Evolutionary conservation across 768 basidiomycete species (phyloP), one percentile per base, ranked within the genome.

Genomic region (Trametes cingulata): DNA sequence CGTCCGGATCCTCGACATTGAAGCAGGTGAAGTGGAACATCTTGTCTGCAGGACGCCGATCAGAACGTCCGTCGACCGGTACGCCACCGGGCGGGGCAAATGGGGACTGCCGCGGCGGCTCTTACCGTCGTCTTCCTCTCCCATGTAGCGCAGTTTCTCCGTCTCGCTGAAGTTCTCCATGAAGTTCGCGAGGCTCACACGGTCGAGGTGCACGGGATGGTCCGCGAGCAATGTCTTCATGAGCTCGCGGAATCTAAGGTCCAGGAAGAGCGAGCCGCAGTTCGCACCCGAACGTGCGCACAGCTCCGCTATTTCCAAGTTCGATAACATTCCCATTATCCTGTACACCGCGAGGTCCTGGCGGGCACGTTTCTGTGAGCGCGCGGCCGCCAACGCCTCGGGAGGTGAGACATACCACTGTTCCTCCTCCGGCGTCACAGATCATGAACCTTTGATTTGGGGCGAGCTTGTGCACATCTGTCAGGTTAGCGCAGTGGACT

Each of bases 1-100:
- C 93, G 67, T 92, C 82, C 8, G 87, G 85, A 69, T 93, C 91
- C 65, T 91, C 86, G 15, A 87, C 85, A 64, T 94, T 94, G 79
- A 95, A 95, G 72, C 91, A 93, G 33, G 86, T 93, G 73, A 94
- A 95, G 70, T 91, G 85, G 76, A 94, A 94, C 78, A 86, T 87
- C 56, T 84, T 87, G 27, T 87, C 92, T 93, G 58, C 37, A 27
- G 20, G 40, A 17, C n/a, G 17, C 59, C 12, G 15, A 46, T 53
- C 24, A 50, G 46, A 49, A 50, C 13, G 12, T 17, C 37, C 19
- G 46, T 19, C 12, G 29, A n/a, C 43, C 57, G 60, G 20, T 41
- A 25, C 52, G 51, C 45, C 56, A 55, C 60, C 15, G 27, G 36
- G 49, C 41, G 47, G 14, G 54, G 24, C 63, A 35, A 45, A 42